These are phyloP conservation scores for Diplodia sapinea DNA, from an alignment of 2,329 filamentous ascomycete species.

Conservation along the genomic window DNA sequence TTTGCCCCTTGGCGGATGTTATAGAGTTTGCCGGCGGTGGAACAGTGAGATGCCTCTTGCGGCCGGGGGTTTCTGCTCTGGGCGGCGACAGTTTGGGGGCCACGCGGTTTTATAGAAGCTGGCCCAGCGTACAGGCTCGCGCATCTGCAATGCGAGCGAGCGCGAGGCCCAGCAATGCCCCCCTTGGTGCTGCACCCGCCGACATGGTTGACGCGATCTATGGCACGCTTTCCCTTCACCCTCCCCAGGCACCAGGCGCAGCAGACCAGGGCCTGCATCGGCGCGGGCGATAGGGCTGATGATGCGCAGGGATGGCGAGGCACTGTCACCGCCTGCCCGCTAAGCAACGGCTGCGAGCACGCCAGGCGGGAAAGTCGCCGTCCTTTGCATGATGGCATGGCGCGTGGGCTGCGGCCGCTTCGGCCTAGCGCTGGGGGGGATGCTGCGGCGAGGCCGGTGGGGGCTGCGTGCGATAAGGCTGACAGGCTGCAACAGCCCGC, in stretches of 20 bases:
- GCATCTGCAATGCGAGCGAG: constrained; percentile 2
- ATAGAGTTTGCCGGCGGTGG: not conserved
- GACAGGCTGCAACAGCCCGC: not conserved
- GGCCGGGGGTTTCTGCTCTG: not conserved
- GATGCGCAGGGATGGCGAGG: not conserved
- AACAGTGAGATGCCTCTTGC: constrained; percentile 4
- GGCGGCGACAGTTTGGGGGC: constrained; percentile 10
- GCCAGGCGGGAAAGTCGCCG: not conserved
- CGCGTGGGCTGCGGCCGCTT: not conserved
- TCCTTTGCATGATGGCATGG: not conserved
- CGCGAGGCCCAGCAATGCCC: constrained; percentile 13
- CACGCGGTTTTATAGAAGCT: constrained; percentile 14
- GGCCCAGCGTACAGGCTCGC: not conserved
- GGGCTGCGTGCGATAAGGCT: constrained; percentile 12
- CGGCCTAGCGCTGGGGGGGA: not conserved
- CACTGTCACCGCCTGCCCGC: constrained; percentile 10
- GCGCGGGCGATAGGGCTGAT: constrained; percentile 21
- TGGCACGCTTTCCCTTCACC: not conserved
- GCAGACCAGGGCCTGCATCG: not conserved
- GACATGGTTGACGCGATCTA: constrained; percentile 8
- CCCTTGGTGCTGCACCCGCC: not conserved
- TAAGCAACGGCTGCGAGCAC: not conserved
- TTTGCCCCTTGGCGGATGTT: constrained; percentile 4
- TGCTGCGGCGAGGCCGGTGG: constrained; percentile 9
- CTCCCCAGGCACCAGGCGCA: constrained; percentile 18